phyloP scores from a whole-genome alignment of 2,329 filamentous ascomycete species.

The Metarhizium album region DNA sequence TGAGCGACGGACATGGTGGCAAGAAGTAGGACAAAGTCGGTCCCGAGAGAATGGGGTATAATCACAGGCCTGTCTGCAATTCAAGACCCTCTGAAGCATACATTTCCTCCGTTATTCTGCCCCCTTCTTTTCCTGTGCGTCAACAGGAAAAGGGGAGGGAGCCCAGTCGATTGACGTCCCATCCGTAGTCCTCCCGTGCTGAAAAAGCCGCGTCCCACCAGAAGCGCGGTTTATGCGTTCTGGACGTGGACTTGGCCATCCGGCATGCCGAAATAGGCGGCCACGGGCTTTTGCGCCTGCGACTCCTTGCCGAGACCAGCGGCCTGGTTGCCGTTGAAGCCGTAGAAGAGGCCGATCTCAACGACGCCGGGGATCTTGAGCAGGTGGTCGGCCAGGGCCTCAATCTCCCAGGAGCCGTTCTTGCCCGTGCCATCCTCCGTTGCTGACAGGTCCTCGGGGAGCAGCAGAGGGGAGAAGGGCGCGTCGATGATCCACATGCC shows the following conservation, averaged over 20 bases:
- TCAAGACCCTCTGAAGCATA: no score
- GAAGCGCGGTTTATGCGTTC: neutral
- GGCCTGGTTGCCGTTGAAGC: slow-evolving; percentile 63
- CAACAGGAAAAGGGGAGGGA: no score
- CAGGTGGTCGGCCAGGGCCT: slow-evolving; percentile 60
- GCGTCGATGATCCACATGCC: slow-evolving; percentile 80
- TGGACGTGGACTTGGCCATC: slow-evolving; percentile 49
- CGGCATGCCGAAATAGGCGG: slow-evolving; percentile 89
- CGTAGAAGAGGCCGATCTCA: slow-evolving; percentile 85
- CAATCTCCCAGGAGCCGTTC: slow-evolving; percentile 66
- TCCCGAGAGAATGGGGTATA: neutral
- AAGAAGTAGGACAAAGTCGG: neutral
- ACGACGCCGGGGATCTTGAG: slow-evolving; percentile 78
- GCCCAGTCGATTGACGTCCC: neutral
- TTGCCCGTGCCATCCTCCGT: slow-evolving; percentile 40
- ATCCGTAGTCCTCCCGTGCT: neutral
- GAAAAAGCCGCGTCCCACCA: neutral
- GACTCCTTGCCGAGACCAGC: slow-evolving; percentile 39
- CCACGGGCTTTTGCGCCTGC: slow-evolving; percentile 81
- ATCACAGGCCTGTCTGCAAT: neutral
- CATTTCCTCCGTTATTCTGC: no score
- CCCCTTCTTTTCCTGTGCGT: no score
- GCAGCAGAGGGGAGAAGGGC: slow-evolving; percentile 65
- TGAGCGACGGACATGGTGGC: neutral
- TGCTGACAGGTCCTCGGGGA: slow-evolving; percentile 39